Evolutionary conservation across 805 yeast species (phyloP).

Genomic region (Ogataea neopini): DNA sequence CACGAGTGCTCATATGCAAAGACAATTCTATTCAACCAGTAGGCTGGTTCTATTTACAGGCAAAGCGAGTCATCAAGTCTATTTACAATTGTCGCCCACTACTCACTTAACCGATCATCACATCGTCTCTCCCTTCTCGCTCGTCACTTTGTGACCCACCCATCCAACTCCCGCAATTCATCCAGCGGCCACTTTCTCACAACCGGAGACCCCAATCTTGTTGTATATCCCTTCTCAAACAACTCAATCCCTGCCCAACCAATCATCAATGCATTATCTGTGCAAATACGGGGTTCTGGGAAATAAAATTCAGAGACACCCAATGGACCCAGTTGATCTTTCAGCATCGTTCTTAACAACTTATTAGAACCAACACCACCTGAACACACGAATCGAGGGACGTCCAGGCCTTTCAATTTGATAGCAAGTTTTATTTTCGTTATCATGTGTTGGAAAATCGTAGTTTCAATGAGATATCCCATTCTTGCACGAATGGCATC

Average conservation of each 20-base stretch:
- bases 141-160: conserved; percentile 41
- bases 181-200: conserved; percentile 80
- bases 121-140: too few species aligned
- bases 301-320: conserved; percentile 48
- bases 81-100: too few species aligned
- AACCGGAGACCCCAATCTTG: conserved; percentile 61
- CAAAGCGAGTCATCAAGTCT: too few species aligned
- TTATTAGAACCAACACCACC: conserved; percentile 93
- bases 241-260: conserved; percentile 96
- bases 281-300: conserved; percentile 74
- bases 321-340: conserved; percentile 36
- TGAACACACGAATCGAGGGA: conserved; percentile 66
- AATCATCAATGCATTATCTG: conserved; percentile 96
- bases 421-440: conserved; percentile 60
- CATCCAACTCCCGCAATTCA: conserved; percentile 49
- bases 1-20: too few species aligned
- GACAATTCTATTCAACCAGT: too few species aligned
- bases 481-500: conserved; percentile 40
- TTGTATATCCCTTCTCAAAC: conserved; percentile 54
- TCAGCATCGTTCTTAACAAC: conserved; percentile 51
- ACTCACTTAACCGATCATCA: too few species aligned
- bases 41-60: too few species aligned
- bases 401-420: conserved; percentile 39
- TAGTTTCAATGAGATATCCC: conserved; percentile 61
- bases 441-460: conserved; percentile 71